Percentiles rank a stretch among this genome's conserved stretches.
phyloP scores from a whole-genome alignment of 768 basidiomycete genomes.

The Russula sp. region DNA sequence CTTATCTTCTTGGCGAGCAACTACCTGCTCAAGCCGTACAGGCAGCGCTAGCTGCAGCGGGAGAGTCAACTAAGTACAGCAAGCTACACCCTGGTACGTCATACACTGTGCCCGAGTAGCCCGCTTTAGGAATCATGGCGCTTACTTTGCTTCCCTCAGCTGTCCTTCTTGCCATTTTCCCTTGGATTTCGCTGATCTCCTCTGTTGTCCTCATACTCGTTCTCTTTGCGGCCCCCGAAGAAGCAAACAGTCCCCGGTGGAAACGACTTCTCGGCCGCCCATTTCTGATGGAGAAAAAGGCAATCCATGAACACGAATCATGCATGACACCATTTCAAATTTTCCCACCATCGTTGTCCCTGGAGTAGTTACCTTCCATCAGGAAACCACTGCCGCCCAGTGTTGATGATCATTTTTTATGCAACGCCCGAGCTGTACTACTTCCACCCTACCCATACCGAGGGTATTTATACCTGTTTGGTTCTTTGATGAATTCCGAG shows the following conservation, averaged over 20 bases:
- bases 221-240: constrained; percentile 19
- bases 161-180: constrained; percentile 24
- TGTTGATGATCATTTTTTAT: neutral
- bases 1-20: constrained; percentile 38
- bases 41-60: constrained; percentile 27
- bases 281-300: constrained; percentile 8
- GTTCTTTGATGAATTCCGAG: constrained; percentile 8
- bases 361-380: neutral
- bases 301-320: neutral
- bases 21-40: constrained; percentile 43
- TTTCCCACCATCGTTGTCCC: neutral
- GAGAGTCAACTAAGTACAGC: constrained; percentile 15
- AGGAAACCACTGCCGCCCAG: neutral
- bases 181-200: constrained; percentile 23
- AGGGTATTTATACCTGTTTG: neutral
- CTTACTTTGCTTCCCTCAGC: neutral
- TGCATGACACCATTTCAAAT: too few relatives aligned
- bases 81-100: constrained; percentile 17
- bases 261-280: neutral
- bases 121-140: too few relatives aligned
- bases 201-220: neutral
- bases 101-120: too few relatives aligned
- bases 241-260: neutral
- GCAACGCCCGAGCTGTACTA: neutral
- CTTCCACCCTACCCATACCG: neutral